Evolutionary conservation across 371 early-diverging fungal genomes (phyloP).

Genomic region (Actinomucor elegans): DNA sequence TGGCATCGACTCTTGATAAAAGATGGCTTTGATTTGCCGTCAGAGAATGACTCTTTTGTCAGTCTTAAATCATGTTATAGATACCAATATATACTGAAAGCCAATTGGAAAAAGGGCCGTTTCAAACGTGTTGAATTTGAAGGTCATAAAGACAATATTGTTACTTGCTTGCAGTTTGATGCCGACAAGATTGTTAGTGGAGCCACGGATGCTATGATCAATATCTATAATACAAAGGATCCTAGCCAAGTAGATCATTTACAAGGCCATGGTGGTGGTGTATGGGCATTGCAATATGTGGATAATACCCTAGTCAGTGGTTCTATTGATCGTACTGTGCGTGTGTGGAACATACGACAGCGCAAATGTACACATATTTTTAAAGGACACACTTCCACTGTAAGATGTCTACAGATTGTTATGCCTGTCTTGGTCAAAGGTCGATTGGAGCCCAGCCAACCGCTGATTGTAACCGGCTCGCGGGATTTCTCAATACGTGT

Average conservation of each 20-base stretch:
- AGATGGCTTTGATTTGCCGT: conserved; percentile 47
- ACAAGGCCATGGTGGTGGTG: conserved; percentile 96
- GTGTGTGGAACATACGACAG: conserved; percentile 95
- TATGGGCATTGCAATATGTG: conserved; percentile 95
- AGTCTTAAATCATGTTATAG: conserved; percentile 40
- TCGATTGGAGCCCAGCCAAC: conserved; percentile 58
- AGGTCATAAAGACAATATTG: conserved; percentile 81
- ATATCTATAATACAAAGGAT: conserved; percentile 80
- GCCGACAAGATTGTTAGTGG: conserved; percentile 89
- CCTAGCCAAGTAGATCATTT: conserved; percentile 59
- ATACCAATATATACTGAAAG: conserved; percentile 22
- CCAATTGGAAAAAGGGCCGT: conserved; percentile 79
- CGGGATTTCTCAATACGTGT: conserved; percentile 94
- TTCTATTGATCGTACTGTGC: conserved; percentile 95
- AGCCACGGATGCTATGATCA: conserved; percentile 84
- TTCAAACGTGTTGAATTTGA: conserved; percentile 73
- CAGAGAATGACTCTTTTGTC: conserved; percentile 17
- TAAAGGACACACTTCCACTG: conserved; percentile 94
- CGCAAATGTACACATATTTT: conserved; percentile 88
- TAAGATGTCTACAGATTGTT: conserved; percentile 90
- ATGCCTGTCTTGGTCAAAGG: conserved; percentile 66
- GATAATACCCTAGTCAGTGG: conserved; percentile 92
- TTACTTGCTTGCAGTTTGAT: conserved; percentile 95
- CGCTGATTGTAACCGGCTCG: conserved; percentile 94
- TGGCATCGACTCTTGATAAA: conserved; percentile 54